Base-by-base conservation (phyloP, 345 rosid genomes). In the Eucalyptus curtisii region DNA sequence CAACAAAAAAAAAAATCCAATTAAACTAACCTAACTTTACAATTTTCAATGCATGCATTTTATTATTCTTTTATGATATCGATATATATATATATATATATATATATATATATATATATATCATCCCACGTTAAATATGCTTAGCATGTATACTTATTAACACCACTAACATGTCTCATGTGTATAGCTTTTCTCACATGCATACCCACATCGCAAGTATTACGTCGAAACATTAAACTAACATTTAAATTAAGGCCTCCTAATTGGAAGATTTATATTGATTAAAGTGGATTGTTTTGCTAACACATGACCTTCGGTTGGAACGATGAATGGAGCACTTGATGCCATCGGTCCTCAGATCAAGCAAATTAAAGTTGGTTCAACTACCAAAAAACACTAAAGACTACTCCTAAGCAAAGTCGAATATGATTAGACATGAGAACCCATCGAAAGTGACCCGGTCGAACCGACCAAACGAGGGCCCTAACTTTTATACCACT, bases 161-260 rank as follows among this genome's bases (percentile, higher is more conserved):
- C 80, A 30, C 1, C 0, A 0, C 15, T 12, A 1, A 0, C 3
- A 5, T 68, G 44, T 33, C 24, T 16, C 12, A 31, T 33, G 80
- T 17, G 1, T 68, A 33, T 52, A 7, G 57, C 57, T 52, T 52
- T 52, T 52, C 57, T 3, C 13, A 17, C 13, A 1, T 68, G 17
- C 4, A 0, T 68, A n/a, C 3, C 25, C 16, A 33, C 7, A 59
- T 71, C 8, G 2, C 7, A 71, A 9, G 3, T 71, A 31, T 13
- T 30, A 4, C 0, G 0, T 61, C 2, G 3, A n/a, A 64, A n/a
- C 5, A 64, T n/a, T 8, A 8, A 1, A 22, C 12, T 37, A 22
- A 20, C 5, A 9, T 6, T 13, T 6, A 22, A 22, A 14, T 40
- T 40, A 11, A 22, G 42, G 30, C 24, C 6, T 76, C 84, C 9